Evolutionary conservation across 2,329 filamentous ascomycete genomes (phyloP).

Genomic region (Colletotrichum magnum): DNA sequence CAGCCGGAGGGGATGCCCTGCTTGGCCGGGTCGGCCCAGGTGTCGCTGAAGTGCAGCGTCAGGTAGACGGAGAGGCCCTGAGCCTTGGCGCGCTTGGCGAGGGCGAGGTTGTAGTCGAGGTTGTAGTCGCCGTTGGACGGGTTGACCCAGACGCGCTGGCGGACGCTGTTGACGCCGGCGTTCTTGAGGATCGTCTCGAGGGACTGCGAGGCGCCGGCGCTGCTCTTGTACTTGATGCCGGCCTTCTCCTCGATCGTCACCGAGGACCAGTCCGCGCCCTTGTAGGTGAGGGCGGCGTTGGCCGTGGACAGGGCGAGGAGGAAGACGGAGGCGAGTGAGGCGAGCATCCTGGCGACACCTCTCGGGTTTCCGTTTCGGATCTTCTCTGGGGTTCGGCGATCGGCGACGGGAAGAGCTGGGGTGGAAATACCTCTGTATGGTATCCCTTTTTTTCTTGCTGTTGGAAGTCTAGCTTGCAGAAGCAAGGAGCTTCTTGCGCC

Average conservation of each 20-base stretch:
- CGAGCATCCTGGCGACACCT: conserved; percentile 33
- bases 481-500: neutral
- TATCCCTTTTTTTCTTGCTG: neutral
- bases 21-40: conserved; percentile 77
- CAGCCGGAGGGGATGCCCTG: conserved; percentile 76
- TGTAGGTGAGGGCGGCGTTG: conserved; percentile 69
- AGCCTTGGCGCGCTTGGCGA: conserved; percentile 75
- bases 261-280: conserved; percentile 80
- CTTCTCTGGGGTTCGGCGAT: neutral
- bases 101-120: conserved; percentile 77
- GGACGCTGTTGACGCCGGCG: conserved; percentile 77
- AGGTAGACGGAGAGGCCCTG: conserved; percentile 73
- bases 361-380: neutral
- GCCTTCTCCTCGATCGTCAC: conserved; percentile 73
- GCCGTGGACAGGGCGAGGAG: conserved; percentile 43
- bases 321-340: conserved; percentile 31
- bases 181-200: conserved; percentile 74
- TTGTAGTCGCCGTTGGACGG: conserved; percentile 75
- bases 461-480: conserved; percentile 12
- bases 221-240: conserved; percentile 73
- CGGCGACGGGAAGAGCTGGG: neutral
- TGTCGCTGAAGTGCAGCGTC: conserved; percentile 78
- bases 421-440: neutral
- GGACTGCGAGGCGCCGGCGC: conserved; percentile 64
- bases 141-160: conserved; percentile 81